A percentile compares a stretch with the other conserved stretches of the same genome.
phyloP scores from a whole-genome alignment of 2,329 filamentous ascomycete species.

The Pseudocercospora pini-densiflorae region DNA sequence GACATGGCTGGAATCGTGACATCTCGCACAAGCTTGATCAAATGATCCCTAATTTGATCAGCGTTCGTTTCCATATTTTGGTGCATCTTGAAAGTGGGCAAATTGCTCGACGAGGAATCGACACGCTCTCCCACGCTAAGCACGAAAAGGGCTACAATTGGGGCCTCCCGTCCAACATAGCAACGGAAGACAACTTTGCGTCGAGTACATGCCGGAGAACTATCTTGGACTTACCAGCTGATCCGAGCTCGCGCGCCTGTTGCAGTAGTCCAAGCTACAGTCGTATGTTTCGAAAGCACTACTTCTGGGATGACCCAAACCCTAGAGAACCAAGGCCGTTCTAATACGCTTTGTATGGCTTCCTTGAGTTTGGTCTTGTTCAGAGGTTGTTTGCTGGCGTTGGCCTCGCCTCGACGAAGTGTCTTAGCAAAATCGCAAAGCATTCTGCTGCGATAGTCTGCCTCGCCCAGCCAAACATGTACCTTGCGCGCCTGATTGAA shows the following conservation, averaged over 20 bases:
- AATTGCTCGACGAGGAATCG: background rate
- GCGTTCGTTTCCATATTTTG: background rate
- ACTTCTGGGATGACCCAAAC: conserved; percentile 38
- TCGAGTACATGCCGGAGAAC: background rate
- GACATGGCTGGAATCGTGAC: conserved; percentile 4
- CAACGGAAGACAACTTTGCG: no score
- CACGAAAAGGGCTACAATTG: background rate
- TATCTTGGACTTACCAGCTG: conserved; percentile 22
- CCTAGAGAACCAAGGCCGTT: conserved; percentile 37
- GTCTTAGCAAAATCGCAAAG: conserved; percentile 37
- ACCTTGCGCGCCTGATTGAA: conserved; percentile 36
- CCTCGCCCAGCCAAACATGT: conserved; percentile 38
- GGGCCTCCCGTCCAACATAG: no score
- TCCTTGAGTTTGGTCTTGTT: conserved; percentile 35
- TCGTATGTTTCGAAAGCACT: conserved; percentile 30
- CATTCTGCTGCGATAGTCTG: conserved; percentile 32
- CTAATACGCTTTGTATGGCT: conserved; percentile 35
- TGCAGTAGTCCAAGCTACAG: conserved; percentile 21
- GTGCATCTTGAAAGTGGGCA: background rate
- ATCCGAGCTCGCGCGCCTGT: conserved; percentile 24
- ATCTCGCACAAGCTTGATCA: conserved; percentile 35
- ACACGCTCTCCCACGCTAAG: background rate
- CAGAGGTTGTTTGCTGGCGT: conserved; percentile 28
- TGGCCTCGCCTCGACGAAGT: conserved; percentile 28
- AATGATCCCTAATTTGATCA: conserved; percentile 27